A percentile compares a stretch with the other conserved stretches of the same genome.
phyloP scores from a whole-genome alignment of 805 yeast species.

The Barnettozyma vustinii region DNA sequence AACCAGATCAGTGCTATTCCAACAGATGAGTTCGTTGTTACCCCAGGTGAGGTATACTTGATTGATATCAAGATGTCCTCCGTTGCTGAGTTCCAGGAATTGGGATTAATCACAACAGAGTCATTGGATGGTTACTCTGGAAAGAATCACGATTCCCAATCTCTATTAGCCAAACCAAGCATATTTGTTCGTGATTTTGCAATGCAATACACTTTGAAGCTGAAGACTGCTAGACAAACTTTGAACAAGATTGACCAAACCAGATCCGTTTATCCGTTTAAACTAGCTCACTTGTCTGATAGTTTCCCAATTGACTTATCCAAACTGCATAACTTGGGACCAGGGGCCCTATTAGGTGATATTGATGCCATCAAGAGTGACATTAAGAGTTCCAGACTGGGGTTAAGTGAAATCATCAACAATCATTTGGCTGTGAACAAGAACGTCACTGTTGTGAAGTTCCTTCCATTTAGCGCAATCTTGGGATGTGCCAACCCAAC shows the following conservation, averaged over 20 bases:
- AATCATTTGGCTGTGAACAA: constrained; percentile 71
- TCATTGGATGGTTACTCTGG: constrained; percentile 61
- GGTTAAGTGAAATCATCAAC: constrained; percentile 73
- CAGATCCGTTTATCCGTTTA: constrained; percentile 88
- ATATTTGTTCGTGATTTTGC: constrained; percentile 83
- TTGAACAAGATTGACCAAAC: constrained; percentile 65
- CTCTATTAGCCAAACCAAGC: constrained; percentile 58
- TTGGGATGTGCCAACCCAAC: constrained; percentile 60
- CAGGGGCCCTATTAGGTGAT: constrained; percentile 27
- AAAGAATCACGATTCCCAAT: constrained; percentile 46
- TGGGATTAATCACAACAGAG: constrained; percentile 66
- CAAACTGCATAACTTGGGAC: constrained; percentile 26
- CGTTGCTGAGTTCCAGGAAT: constrained; percentile 43
- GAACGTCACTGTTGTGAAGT: constrained; percentile 68
- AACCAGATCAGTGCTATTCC: constrained; percentile 58
- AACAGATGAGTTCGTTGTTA: constrained; percentile 65
- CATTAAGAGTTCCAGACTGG: constrained; percentile 60
- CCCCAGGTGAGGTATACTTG: constrained; percentile 80
- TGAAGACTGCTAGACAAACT: constrained; percentile 67
- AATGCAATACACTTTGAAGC: constrained; percentile 68
- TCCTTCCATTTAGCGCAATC: constrained; percentile 63
- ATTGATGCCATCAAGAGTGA: constrained; percentile 45
- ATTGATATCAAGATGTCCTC: constrained; percentile 82
- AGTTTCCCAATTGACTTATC: constrained; percentile 51
- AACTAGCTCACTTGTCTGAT: constrained; percentile 64